Evolutionary conservation across 768 basidiomycete species (phyloP).

Genomic region (Mrakia blollopis): DNA sequence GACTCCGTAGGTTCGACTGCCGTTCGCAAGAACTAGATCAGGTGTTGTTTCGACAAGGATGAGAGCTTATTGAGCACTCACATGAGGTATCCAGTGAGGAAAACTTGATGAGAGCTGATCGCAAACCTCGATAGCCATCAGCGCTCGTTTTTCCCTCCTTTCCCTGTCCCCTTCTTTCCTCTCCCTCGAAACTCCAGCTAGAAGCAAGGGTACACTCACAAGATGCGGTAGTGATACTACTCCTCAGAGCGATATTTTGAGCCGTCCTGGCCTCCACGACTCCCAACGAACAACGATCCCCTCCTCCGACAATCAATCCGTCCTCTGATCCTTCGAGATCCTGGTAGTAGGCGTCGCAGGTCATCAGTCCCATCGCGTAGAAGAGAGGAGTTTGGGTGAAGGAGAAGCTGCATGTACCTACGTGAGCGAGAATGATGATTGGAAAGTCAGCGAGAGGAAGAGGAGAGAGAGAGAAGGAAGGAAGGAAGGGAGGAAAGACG

Average conservation of each 20-base stretch:
- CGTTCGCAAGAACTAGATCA: background rate
- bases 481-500: background rate
- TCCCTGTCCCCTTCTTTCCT: background rate
- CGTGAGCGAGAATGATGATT: background rate
- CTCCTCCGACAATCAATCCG: background rate
- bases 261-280: background rate
- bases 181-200: background rate
- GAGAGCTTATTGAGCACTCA: background rate
- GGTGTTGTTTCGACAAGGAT: background rate
- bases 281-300: background rate
- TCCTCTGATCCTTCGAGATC: background rate
- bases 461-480: background rate
- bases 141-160: background rate
- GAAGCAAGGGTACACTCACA: background rate
- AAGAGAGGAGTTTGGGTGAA: slow-evolving; percentile 13
- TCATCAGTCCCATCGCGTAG: slow-evolving; percentile 12
- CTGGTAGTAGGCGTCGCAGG: background rate
- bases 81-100: slow-evolving; percentile 8
- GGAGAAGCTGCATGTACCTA: background rate
- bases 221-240: background rate
- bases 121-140: background rate
- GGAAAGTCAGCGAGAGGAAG: background rate
- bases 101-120: background rate
- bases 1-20: background rate
- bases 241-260: background rate